Conservation (phyloP, 139 green algal genomes). For the Zygnema circumcarinatum region DNA sequence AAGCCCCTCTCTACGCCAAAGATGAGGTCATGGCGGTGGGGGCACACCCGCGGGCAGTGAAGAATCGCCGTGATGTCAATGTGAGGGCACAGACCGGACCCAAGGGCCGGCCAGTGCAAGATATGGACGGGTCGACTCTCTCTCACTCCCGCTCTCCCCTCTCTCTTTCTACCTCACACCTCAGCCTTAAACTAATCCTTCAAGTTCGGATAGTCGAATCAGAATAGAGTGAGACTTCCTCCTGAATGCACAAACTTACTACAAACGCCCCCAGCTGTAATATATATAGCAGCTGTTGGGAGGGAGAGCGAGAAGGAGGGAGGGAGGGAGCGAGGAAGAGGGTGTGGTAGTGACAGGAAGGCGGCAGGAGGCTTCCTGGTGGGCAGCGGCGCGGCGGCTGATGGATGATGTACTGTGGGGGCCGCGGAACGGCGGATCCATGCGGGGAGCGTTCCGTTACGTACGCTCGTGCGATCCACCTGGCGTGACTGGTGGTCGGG, state of each 20-base stretch:
- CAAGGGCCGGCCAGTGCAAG: constrained; percentile 20
- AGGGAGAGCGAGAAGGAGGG: constrained; percentile 13
- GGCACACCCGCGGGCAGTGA: not conserved
- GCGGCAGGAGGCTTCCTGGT: not conserved
- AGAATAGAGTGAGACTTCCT: not conserved
- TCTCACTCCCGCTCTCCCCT: no score
- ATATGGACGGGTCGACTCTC: not conserved
- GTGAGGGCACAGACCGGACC: constrained; percentile 42
- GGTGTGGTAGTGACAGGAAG: not conserved
- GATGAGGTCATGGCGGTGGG: not conserved
- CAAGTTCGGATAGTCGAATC: no score
- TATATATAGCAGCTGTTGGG: not conserved
- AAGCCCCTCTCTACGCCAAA: not conserved
- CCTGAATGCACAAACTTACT: no score
- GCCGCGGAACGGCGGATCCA: no score
- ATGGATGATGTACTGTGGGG: no score
- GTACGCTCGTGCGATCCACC: no score
- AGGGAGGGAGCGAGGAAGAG: constrained; percentile 17
- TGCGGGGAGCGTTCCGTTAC: no score
- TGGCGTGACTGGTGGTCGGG: no score
- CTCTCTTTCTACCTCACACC: no score
- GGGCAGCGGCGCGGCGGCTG: no score
- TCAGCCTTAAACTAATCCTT: no score
- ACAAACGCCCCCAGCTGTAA: not conserved
- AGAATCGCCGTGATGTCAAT: constrained; percentile 40